These are phyloP conservation scores for Pythium periplocum DNA, from an alignment of 352 stramenopile genomes.

Conservation along the genomic window DNA sequence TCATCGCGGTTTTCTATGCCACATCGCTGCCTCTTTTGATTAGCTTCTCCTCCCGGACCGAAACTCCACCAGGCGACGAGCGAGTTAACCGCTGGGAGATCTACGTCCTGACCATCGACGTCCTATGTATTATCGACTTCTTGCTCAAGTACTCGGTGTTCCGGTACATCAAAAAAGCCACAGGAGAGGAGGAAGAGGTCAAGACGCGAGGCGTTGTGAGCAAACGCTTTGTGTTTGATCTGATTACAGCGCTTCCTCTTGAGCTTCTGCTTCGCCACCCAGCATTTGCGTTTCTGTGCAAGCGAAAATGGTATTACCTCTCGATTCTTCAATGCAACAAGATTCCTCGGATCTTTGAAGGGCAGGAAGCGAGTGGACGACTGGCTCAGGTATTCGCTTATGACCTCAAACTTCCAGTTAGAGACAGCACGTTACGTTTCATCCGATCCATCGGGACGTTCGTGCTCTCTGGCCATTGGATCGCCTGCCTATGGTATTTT, in stretches of 20 bases:
- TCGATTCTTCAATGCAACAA: conserved; percentile 61
- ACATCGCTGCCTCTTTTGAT: conserved; percentile 53
- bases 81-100: conserved; percentile 25
- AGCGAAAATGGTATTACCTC: conserved; percentile 47
- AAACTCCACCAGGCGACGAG: conserved; percentile 8
- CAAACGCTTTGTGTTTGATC: conserved; percentile 17
- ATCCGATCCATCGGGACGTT: conserved; percentile 43
- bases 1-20: conserved; percentile 52
- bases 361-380: conserved; percentile 43
- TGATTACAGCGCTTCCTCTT: conserved; percentile 34
- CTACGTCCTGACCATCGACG: conserved; percentile 36
- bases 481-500: conserved; percentile 60
- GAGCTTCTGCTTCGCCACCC: conserved; percentile 49
- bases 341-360: conserved; percentile 37
- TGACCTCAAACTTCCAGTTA: conserved; percentile 46
- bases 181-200: neutral
- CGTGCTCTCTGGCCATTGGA: conserved; percentile 59
- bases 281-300: conserved; percentile 16
- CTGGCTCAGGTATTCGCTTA: conserved; percentile 43
- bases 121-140: conserved; percentile 49
- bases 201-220: neutral
- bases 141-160: conserved; percentile 55
- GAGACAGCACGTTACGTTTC: conserved; percentile 48
- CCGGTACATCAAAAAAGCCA: conserved; percentile 19
- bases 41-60: conserved; percentile 41